These are phyloP conservation scores for Lodderomyces metapsilosis DNA, from an alignment of 1,139 yeast species.

Conservation along the genomic window DNA sequence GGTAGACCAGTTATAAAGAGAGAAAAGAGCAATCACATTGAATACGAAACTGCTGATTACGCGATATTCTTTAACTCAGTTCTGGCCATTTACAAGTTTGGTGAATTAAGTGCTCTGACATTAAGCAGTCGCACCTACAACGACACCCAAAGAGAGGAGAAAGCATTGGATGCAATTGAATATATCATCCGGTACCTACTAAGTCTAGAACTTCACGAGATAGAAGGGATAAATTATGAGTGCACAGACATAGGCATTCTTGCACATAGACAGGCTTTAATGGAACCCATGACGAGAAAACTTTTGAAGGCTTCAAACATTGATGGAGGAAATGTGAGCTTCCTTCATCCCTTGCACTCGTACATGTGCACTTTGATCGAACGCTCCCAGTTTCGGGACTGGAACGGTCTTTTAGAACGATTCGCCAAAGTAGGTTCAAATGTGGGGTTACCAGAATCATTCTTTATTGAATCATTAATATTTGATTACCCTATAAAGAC, in stretches of 20 bases:
- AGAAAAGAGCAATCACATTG: slow-evolving; percentile 81
- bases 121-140: slow-evolving; percentile 17
- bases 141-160: slow-evolving; percentile 12
- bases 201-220: slow-evolving; percentile 27
- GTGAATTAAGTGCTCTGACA: slow-evolving; percentile 58
- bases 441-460: slow-evolving; percentile 1
- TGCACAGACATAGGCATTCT: slow-evolving; percentile 28
- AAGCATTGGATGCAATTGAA: slow-evolving; percentile 28
- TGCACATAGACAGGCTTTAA: slow-evolving; percentile 16
- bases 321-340: slow-evolving; percentile 53
- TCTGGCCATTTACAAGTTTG: slow-evolving; percentile 64
- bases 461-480: slow-evolving; percentile 26
- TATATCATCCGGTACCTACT: slow-evolving; percentile 33
- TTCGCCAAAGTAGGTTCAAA: slow-evolving; percentile 13
- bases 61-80: slow-evolving; percentile 78
- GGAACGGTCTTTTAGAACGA: slow-evolving; percentile 19
- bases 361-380: slow-evolving; percentile 72
- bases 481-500: slow-evolving; percentile 80
- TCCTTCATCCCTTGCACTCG: slow-evolving; percentile 80
- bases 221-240: slow-evolving; percentile 29
- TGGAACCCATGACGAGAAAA: slow-evolving; percentile 24
- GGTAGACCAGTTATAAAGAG: slow-evolving; percentile 75
- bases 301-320: slow-evolving; percentile 25
- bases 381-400: slow-evolving; percentile 31
- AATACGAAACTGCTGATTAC: slow-evolving; percentile 86